These are phyloP conservation scores for Cucumis melo DNA, from an alignment of 306 rosid species.

Conservation along the genomic window DNA sequence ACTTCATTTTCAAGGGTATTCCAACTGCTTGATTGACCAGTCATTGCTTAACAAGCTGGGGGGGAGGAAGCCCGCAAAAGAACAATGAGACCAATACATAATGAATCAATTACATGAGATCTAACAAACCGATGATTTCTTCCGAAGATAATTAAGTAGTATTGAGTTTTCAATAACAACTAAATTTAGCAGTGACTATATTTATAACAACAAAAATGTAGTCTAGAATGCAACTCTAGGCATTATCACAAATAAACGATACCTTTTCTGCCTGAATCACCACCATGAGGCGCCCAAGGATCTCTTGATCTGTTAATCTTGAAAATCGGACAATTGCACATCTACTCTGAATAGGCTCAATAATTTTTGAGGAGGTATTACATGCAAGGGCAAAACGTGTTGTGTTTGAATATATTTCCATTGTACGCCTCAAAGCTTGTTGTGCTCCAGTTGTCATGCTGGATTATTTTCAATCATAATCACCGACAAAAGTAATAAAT, in stretches of 20 bases:
- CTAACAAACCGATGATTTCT: not conserved
- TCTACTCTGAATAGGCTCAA: constrained; percentile 97
- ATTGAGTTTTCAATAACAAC: not conserved
- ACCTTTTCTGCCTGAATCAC: constrained; percentile 94
- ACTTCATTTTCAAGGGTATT: not conserved
- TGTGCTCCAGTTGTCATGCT: constrained; percentile 98
- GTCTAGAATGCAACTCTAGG: not conserved
- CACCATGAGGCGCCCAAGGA: constrained; percentile 74
- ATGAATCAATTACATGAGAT: not conserved
- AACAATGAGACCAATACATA: not conserved
- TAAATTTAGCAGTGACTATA: not conserved
- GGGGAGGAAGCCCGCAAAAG: too few relatives aligned
- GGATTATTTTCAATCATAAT: not conserved
- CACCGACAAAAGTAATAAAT: not conserved
- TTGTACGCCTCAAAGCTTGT: constrained; percentile 91
- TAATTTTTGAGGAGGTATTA: constrained; percentile 79
- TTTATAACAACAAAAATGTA: not conserved
- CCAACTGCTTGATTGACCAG: too few relatives aligned
- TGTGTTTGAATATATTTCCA: constrained; percentile 87
- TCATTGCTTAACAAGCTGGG: too few relatives aligned
- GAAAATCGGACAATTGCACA: constrained; percentile 91
- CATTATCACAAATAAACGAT: not conserved
- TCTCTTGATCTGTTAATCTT: constrained; percentile 78
- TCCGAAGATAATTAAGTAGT: not conserved
- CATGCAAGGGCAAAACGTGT: constrained; percentile 96